Percentiles rank a stretch among this genome's conserved stretches.
Evolutionary conservation across 2,329 filamentous ascomycete species (phyloP).

Genomic region (Xylaria polymorpha): DNA sequence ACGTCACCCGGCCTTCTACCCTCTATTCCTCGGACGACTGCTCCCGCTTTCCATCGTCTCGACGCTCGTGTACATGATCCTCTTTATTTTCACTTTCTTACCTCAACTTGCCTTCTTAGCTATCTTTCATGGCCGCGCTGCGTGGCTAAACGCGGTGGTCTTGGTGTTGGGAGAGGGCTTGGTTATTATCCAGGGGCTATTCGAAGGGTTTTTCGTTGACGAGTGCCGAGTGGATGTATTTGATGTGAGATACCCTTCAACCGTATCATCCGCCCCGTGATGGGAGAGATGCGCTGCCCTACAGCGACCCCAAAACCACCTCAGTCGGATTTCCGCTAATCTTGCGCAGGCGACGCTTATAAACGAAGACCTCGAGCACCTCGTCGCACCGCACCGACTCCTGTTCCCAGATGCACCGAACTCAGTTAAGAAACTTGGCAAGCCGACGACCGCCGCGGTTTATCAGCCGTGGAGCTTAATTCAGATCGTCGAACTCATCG

Average conservation of each 20-base stretch:
- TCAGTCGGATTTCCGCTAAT: slow-evolving; percentile 29
- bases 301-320: neutral
- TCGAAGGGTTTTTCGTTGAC: slow-evolving; percentile 85
- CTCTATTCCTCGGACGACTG: slow-evolving; percentile 80
- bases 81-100: slow-evolving; percentile 89
- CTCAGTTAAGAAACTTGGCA: slow-evolving; percentile 83
- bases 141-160: slow-evolving; percentile 91
- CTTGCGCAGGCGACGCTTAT: slow-evolving; percentile 74
- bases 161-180: slow-evolving; percentile 86
- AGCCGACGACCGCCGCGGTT: slow-evolving; percentile 78
- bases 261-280: neutral
- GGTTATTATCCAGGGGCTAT: slow-evolving; percentile 75
- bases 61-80: slow-evolving; percentile 80
- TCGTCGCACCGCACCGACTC: slow-evolving; percentile 74
- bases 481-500: slow-evolving; percentile 87
- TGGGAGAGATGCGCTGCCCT: neutral
- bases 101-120: slow-evolving; percentile 90
- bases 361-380: slow-evolving; percentile 74
- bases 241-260: slow-evolving; percentile 67
- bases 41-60: slow-evolving; percentile 86
- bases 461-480: slow-evolving; percentile 91
- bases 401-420: slow-evolving; percentile 75
- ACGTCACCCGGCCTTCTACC: slow-evolving; percentile 81
- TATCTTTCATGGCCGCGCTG: slow-evolving; percentile 86
- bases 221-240: slow-evolving; percentile 84